Evolutionary conservation across 2,329 filamentous ascomycete genomes (phyloP).

Genomic region (Lachnum nothofagi): DNA sequence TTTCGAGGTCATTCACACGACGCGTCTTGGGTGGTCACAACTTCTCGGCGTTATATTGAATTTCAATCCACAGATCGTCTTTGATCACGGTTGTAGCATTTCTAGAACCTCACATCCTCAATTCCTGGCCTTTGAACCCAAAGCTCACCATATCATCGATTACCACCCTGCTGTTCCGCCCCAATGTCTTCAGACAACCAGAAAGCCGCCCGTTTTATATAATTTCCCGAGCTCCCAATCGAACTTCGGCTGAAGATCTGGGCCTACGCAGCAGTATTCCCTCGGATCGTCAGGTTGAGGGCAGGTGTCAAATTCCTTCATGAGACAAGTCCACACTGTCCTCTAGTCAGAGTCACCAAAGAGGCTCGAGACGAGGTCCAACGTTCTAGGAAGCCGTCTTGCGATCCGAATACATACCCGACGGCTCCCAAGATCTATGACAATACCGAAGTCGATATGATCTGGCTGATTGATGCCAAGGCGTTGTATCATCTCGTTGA

Average conservation of each 20-base stretch:
- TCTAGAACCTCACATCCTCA: no score
- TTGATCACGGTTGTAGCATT: no score
- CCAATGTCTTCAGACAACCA: neutral
- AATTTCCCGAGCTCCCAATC: neutral
- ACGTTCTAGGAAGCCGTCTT: neutral
- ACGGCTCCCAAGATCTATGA: neutral
- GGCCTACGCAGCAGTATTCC: neutral
- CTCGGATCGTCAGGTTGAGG: neutral
- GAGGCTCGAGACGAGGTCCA: neutral
- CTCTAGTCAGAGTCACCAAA: neutral
- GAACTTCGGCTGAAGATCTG: neutral
- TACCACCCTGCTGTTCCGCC: no score
- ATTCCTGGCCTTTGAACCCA: no score
- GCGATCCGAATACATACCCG: neutral
- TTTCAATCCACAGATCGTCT: no score
- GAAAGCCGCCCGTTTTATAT: neutral
- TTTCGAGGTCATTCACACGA: no score
- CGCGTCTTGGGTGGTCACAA: no score
- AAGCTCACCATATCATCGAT: no score
- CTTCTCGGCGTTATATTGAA: no score
- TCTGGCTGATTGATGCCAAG: neutral
- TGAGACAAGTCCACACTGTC: neutral
- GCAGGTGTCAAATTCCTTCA: neutral
- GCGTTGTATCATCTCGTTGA: neutral
- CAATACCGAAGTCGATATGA: neutral